Evolutionary conservation across 1,139 yeast species (phyloP).

Genomic region (Suhomyces yuchorum): DNA sequence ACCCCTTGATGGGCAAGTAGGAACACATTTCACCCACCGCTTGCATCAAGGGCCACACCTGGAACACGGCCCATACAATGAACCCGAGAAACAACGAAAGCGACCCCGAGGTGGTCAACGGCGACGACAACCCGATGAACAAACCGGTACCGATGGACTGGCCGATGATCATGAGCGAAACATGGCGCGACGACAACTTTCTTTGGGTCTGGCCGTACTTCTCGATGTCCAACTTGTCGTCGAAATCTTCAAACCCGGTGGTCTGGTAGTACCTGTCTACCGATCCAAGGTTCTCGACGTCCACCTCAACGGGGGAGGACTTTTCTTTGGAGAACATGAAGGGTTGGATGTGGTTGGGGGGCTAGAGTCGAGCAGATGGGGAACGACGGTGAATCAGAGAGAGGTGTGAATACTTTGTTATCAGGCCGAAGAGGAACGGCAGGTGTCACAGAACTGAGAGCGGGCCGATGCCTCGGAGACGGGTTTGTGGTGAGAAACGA

Average conservation of each 20-base stretch:
- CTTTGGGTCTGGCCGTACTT: conserved; percentile 42
- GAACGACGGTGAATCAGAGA: no score
- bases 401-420: no score
- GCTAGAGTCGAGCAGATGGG: no score
- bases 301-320: conserved; percentile 17
- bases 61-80: conserved; percentile 34
- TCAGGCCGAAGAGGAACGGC: not conserved
- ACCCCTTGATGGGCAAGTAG: conserved; percentile 42
- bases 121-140: conserved; percentile 39
- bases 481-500: not conserved
- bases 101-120: conserved; percentile 40
- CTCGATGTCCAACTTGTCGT: conserved; percentile 33
- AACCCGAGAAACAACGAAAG: conserved; percentile 41
- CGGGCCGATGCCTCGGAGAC: not conserved
- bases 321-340: conserved; percentile 2
- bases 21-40: conserved; percentile 45
- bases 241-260: conserved; percentile 33
- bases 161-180: conserved; percentile 53
- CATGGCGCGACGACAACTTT: conserved; percentile 46
- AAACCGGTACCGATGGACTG: conserved; percentile 54
- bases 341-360: not conserved
- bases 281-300: conserved; percentile 29
- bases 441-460: not conserved
- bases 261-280: conserved; percentile 17
- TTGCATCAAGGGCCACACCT: conserved; percentile 45